These are phyloP conservation scores for Aspergillus nidulans DNA, from an alignment of 495 filamentous ascomycete species.

Conservation along the genomic window DNA sequence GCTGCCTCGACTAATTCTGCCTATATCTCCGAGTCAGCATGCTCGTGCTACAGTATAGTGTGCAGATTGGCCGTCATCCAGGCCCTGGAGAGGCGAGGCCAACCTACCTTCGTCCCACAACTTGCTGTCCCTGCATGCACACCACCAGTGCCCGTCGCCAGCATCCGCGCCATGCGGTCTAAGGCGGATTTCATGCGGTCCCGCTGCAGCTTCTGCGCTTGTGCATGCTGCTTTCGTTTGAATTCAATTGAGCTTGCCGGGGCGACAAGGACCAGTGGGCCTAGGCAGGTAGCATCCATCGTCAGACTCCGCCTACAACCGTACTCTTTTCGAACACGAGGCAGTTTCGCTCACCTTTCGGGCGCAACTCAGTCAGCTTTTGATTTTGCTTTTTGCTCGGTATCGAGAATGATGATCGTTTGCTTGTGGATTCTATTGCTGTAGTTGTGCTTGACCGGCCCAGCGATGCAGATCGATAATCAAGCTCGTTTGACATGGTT, in stretches of 20 bases:
- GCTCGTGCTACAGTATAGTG: neutral
- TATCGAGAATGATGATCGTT: neutral
- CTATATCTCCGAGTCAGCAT: neutral
- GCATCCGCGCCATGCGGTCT: slow-evolving; percentile 15
- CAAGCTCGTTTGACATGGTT: neutral
- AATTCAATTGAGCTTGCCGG: slow-evolving; percentile 7
- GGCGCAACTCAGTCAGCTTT: neutral
- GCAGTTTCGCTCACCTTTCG: neutral
- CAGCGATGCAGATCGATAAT: neutral
- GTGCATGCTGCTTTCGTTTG: slow-evolving; percentile 14
- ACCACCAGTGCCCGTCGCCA: slow-evolving; percentile 5
- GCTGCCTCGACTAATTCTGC: slow-evolving; percentile 14
- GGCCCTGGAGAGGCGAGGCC: neutral
- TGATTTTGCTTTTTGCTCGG: neutral
- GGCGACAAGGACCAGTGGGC: neutral
- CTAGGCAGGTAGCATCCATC: neutral
- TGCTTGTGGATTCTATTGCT: neutral
- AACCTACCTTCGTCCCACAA: slow-evolving; percentile 13
- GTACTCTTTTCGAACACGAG: too few species aligned
- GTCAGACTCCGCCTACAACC: too few species aligned
- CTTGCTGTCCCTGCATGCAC: slow-evolving; percentile 5
- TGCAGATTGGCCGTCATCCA: neutral
- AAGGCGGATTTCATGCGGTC: slow-evolving; percentile 16
- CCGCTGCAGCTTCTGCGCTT: slow-evolving; percentile 16
- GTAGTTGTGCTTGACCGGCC: neutral